Conservation (phyloP, 2,329 filamentous ascomycete genomes). For the Ceratocystis smalleyi region DNA sequence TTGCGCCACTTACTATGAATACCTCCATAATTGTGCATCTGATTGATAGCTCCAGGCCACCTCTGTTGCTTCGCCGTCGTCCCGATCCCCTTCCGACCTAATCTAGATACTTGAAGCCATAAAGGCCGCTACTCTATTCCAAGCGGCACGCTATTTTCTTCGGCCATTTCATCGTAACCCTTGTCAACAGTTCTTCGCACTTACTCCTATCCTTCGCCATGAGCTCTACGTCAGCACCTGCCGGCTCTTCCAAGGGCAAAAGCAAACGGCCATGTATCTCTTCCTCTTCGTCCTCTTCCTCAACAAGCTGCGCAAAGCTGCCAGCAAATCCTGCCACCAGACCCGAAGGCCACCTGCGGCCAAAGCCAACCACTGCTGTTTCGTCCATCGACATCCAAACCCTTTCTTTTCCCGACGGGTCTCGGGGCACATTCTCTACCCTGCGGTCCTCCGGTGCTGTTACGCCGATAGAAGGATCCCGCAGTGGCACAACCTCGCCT, state of each 20-base stretch:
- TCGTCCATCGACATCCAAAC: constrained; percentile 70
- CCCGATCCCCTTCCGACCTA: constrained; percentile 8
- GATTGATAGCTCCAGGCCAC: constrained; percentile 13
- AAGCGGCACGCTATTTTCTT: neutral
- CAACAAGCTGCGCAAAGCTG: neutral
- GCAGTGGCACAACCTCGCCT: constrained; percentile 30
- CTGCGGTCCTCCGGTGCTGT: constrained; percentile 25
- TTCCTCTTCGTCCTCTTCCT: neutral
- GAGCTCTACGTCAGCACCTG: constrained; percentile 1
- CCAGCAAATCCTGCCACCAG: neutral
- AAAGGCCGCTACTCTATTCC: neutral
- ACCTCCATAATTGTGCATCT: constrained; percentile 1
- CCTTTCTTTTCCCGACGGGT: constrained; percentile 54
- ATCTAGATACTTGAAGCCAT: neutral
- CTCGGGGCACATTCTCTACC: constrained; percentile 45
- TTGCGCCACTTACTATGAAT: constrained; percentile 16
- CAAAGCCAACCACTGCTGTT: constrained; percentile 68
- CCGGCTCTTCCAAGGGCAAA: neutral
- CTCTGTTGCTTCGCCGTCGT: constrained; percentile 3
- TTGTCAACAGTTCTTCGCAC: neutral
- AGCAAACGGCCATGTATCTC: neutral
- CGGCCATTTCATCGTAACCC: neutral
- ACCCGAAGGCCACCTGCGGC: constrained; percentile 20
- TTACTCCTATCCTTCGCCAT: neutral
- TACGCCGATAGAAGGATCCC: constrained; percentile 22